Conservation (phyloP, 345 rosid genomes). For the Arabis alpina region DNA sequence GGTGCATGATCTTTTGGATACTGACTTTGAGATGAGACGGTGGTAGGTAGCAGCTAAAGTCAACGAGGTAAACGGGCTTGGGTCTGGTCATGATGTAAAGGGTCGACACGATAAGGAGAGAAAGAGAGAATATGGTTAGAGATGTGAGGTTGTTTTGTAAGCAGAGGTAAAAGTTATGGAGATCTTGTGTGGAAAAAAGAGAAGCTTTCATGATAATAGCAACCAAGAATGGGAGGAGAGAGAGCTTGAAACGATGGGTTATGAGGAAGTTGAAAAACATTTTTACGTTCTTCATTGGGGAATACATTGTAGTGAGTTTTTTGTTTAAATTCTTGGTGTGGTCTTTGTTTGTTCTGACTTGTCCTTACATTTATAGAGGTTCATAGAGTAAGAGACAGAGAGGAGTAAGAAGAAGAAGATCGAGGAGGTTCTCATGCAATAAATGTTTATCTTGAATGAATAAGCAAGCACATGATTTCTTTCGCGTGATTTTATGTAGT, state of each 20-base stretch:
- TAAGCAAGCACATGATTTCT: not conserved
- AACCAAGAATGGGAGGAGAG: constrained; percentile 10
- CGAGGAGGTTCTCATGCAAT: constrained; percentile 7
- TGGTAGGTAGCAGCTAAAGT: constrained; percentile 43
- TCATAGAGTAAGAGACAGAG: constrained; percentile 7
- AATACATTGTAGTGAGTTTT: constrained; percentile 23
- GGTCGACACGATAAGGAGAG: constrained; percentile 11
- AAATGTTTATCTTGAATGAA: constrained; percentile 3
- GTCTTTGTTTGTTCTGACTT: constrained; percentile 21
- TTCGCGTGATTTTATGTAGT: not conserved
- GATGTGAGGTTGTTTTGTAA: constrained; percentile 36
- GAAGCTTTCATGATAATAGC: constrained; percentile 19
- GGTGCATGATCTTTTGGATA: constrained; percentile 36
- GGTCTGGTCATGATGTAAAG: constrained; percentile 34
- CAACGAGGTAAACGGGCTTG: constrained; percentile 42
- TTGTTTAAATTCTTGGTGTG: constrained; percentile 27
- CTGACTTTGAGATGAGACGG: constrained; percentile 41
- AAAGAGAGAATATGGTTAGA: constrained; percentile 21
- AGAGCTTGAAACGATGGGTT: constrained; percentile 31
- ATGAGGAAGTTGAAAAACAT: constrained; percentile 13
- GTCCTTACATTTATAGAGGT: constrained; percentile 37
- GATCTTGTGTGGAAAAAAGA: constrained; percentile 39
- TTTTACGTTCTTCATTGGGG: constrained; percentile 22
- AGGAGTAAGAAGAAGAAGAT: not conserved
- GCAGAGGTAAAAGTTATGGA: constrained; percentile 30